Percentiles rank a stretch among this genome's conserved stretches.
Evolutionary conservation across 257 asterid genomes (phyloP).

Genomic region (Perilla frutescens): DNA sequence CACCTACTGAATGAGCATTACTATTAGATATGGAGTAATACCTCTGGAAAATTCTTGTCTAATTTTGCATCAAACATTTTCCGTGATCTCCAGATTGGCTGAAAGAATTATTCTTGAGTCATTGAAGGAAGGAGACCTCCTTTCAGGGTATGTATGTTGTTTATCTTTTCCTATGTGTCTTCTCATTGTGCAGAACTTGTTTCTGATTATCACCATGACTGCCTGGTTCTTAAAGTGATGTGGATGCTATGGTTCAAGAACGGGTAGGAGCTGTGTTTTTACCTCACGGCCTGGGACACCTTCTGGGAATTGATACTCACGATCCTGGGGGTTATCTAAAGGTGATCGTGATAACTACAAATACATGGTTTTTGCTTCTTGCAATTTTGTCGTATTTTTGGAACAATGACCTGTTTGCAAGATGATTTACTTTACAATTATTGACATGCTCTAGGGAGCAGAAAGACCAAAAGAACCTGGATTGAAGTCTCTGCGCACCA

Average conservation of each 20-base stretch:
- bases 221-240: slow-evolving; percentile 58
- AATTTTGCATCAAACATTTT: slow-evolving; percentile 29
- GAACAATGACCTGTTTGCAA: slow-evolving; percentile 1
- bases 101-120: slow-evolving; percentile 73
- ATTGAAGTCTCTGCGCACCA: slow-evolving; percentile 77
- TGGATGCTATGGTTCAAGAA: slow-evolving; percentile 76
- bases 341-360: slow-evolving; percentile 50
- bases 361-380: slow-evolving; percentile 3
- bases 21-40: slow-evolving; percentile 13
- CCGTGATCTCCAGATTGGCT: slow-evolving; percentile 66
- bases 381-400: slow-evolving; percentile 13
- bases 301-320: slow-evolving; percentile 94
- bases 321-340: slow-evolving; percentile 94
- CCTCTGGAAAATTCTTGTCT: slow-evolving; percentile 1
- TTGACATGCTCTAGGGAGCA: slow-evolving; percentile 67
- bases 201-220: slow-evolving; percentile 25
- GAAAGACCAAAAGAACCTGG: slow-evolving; percentile 88
- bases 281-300: slow-evolving; percentile 99
- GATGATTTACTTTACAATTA: slow-evolving; percentile 24
- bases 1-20: slow-evolving; percentile 10
- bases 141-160: slow-evolving; percentile 64
- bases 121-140: slow-evolving; percentile 71
- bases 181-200: slow-evolving; percentile 6
- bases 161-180: slow-evolving; percentile 17
- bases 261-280: slow-evolving; percentile 87